Conservation (phyloP, 495 filamentous ascomycete genomes). For the Choiromyces venosus region DNA sequence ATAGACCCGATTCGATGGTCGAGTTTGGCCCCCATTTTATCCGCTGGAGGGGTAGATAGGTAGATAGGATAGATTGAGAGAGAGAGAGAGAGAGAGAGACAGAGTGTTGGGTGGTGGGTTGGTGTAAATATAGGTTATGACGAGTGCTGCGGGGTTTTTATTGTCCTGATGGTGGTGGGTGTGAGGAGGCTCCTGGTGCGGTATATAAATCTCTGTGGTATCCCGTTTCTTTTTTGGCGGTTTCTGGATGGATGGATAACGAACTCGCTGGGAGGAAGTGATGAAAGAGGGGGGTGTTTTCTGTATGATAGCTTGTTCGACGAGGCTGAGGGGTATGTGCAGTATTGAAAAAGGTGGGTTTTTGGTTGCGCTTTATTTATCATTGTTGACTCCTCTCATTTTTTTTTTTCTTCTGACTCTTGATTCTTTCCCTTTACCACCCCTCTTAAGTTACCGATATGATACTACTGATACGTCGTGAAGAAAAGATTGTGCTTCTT, state of each 20-base stretch:
- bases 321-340: not conserved
- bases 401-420: not conserved
- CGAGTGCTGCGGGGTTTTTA: constrained; percentile 1
- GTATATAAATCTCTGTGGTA: not conserved
- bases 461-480: not conserved
- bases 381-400: not conserved
- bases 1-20: not conserved
- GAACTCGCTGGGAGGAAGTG: not conserved
- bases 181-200: not conserved
- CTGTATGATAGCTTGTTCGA: not conserved
- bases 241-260: not conserved
- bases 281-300: not conserved
- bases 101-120: not conserved
- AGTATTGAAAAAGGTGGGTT: not conserved
- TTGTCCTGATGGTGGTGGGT: not conserved
- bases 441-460: not conserved
- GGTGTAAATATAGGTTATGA: not conserved
- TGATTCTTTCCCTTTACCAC: not conserved
- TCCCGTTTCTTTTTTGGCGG: not conserved
- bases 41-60: not conserved
- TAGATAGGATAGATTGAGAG: not conserved
- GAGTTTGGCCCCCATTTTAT: not conserved
- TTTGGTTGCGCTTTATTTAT: not conserved
- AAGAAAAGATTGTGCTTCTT: not conserved
- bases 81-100: not conserved